These are phyloP conservation scores for Gonium pectorale DNA, from an alignment of 139 green algal species.

Conservation along the genomic window DNA sequence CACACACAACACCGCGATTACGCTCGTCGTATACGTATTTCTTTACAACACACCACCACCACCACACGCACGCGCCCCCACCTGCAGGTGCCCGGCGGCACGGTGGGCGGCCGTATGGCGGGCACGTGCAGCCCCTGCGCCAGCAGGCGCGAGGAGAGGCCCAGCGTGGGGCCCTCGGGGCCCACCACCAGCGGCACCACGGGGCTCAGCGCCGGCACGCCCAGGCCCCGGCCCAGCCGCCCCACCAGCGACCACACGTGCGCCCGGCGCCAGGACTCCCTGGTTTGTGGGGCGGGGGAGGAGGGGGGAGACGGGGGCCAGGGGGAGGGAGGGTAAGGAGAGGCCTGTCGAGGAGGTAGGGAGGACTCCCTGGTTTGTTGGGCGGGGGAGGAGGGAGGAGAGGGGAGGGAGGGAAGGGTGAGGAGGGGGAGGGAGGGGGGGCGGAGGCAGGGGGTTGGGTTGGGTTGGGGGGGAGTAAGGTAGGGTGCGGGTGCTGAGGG, in stretches of 20 bases:
- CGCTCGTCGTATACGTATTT: no score
- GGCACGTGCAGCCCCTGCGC: constrained; percentile 79
- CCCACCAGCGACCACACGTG: constrained; percentile 73
- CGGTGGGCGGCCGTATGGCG: constrained; percentile 94
- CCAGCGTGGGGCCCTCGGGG: constrained; percentile 73
- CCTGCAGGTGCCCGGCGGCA: constrained; percentile 85
- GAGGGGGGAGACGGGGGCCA: background rate
- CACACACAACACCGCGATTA: background rate
- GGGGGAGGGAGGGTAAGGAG: background rate
- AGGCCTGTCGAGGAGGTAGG: background rate
- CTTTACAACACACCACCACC: no score
- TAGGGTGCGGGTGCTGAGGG: no score
- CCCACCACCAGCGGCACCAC: constrained; percentile 91
- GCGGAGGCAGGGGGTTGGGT: background rate
- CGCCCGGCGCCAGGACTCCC: constrained; percentile 81
- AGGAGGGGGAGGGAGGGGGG: background rate
- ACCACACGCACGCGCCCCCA: constrained; percentile 18
- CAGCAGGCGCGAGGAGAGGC: constrained; percentile 68
- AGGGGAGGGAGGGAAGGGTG: background rate
- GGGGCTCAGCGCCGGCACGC: constrained; percentile 74
- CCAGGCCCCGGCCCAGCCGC: constrained; percentile 61
- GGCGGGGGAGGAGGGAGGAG: background rate
- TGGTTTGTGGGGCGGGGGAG: constrained; percentile 21
- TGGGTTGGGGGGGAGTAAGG: background rate
- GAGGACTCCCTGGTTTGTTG: background rate